Percentiles rank a stretch among this genome's conserved stretches.
Evolutionary conservation across 2,329 filamentous ascomycete genomes (phyloP).

Genomic region (Fusarium buxicola): DNA sequence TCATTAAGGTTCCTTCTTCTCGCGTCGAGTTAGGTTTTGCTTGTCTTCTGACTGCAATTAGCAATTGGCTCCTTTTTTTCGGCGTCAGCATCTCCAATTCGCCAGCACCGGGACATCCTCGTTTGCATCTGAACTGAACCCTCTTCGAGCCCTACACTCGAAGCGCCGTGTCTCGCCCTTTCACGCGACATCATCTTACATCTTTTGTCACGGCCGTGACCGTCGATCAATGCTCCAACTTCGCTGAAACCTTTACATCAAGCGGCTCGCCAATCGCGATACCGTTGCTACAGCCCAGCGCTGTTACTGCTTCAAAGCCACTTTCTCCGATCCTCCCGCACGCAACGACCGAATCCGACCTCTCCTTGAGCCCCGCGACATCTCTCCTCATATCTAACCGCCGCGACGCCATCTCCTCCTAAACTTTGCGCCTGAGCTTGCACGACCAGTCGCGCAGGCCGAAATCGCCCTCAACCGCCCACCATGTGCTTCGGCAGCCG

Average conservation of each 20-base stretch:
- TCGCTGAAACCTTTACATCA: conserved; percentile 1
- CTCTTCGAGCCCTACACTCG: conserved; percentile 6
- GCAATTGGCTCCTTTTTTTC: conserved; percentile 15
- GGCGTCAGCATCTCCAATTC: conserved; percentile 12
- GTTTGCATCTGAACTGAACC: background rate
- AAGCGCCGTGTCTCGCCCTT: conserved; percentile 9
- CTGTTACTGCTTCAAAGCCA: background rate
- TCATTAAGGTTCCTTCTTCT: background rate
- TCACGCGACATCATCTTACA: conserved; percentile 18
- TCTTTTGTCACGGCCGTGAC: conserved; percentile 4
- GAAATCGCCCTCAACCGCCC: conserved; percentile 17
- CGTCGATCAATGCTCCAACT: conserved; percentile 5
- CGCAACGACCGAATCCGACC: conserved; percentile 7
- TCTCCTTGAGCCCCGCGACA: conserved; percentile 1
- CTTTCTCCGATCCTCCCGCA: conserved; percentile 11
- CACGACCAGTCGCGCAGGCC: conserved; percentile 3
- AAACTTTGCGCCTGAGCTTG: conserved; percentile 4
- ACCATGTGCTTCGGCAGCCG: conserved; percentile 74
- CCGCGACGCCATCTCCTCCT: conserved; percentile 2
- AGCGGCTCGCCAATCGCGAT: background rate
- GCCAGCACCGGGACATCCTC: conserved; percentile 11
- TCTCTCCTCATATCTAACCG: background rate
- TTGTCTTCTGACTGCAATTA: conserved; percentile 10
- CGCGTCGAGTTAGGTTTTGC: conserved; percentile 4
- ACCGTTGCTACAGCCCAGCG: background rate